Evolutionary conservation across 106 monocot genomes (phyloP).

Genomic region (Platanthera zijinensis): DNA sequence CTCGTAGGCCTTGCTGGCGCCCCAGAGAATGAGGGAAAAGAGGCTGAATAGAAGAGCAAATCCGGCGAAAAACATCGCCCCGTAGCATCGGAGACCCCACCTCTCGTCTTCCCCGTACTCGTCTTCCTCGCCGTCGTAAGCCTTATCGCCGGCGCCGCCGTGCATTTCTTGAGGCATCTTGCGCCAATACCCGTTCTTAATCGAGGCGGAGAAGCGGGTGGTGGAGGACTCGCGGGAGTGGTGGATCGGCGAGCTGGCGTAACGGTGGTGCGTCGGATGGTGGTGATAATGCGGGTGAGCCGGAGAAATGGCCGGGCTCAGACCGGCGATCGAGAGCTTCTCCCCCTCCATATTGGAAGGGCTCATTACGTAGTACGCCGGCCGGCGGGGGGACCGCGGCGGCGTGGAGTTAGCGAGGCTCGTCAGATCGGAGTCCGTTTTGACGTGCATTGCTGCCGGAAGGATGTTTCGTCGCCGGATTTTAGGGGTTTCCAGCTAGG

Average conservation of each 20-base stretch:
- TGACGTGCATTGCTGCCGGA: conserved; percentile 33
- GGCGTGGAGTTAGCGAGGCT: conserved; percentile 84
- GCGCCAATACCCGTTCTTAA: conserved; percentile 38
- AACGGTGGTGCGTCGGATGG: conserved; percentile 36
- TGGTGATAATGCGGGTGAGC: conserved; percentile 34
- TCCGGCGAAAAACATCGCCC: conserved; percentile 30
- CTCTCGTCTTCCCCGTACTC: neutral
- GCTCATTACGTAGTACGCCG: conserved; percentile 77
- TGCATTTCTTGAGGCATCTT: conserved; percentile 19
- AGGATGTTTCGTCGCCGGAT: neutral
- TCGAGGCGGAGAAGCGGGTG: conserved; percentile 64
- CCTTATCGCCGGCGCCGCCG: conserved; percentile 5
- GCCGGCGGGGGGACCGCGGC: conserved; percentile 72
- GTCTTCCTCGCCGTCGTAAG: conserved; percentile 16
- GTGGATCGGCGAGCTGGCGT: conserved; percentile 40
- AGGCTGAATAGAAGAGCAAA: conserved; percentile 59
- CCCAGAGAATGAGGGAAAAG: conserved; percentile 86
- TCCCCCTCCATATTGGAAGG: conserved; percentile 52
- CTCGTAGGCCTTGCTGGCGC: conserved; percentile 59
- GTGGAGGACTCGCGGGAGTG: conserved; percentile 80
- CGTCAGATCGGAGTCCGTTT: conserved; percentile 88
- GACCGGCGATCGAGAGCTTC: conserved; percentile 45
- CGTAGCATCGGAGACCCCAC: conserved; percentile 42
- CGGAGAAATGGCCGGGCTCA: conserved; percentile 47
- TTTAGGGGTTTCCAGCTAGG: neutral